Base-by-base conservation (phyloP, 225 moss, liverwort and hornwort species). In the Asterella californica region DNA sequence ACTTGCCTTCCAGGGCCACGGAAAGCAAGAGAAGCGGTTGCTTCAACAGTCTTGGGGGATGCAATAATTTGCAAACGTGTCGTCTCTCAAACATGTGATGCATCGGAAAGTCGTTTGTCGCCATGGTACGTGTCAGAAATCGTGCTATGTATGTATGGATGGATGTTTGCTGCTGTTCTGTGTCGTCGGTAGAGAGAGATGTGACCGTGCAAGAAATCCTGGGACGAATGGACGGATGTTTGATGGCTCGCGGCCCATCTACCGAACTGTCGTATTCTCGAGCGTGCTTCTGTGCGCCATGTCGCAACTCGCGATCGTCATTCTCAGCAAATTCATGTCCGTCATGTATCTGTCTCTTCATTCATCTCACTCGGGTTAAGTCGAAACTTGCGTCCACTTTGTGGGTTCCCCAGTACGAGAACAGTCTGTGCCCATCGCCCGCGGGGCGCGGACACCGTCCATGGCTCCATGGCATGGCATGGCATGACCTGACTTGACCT, bases 41-140 rank as follows among this genome's bases (percentile, higher is more conserved):
- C 72, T 46, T 25, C 72, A 47, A 72, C 72, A 72, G 72, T 72
- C 72, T 72, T 49, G 72, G 72, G 29, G 25, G 50, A 50, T 53
- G 74, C 74, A 74, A 74, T 74, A 27, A 74, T 74, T 74, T 74
- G 74, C 74, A 74, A 74, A 74, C 74, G 74, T 74, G 74, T 53
- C 52, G 24, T 47, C 71, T 48, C 47, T 72, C 71, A 72, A 72
- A 74, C 74, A 74, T 74, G 74, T 72, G 71, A 46, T 19, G 4
- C 21, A 46, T 12, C 53, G 30, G 52, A 74, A 74, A 53, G 74
- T 74, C 52, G 74, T 74, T 74, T 74, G 74, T 74, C 74, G 74
- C 74, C n/a, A 53, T 29, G 0, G 49, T 29, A 30, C 48, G 29
- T 52, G 50, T 53, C 74, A 74, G 74, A 49, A 50, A 50, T 74